These are phyloP conservation scores for Dipodascus geniculatus DNA, from an alignment of 805 yeast species.

Conservation along the genomic window DNA sequence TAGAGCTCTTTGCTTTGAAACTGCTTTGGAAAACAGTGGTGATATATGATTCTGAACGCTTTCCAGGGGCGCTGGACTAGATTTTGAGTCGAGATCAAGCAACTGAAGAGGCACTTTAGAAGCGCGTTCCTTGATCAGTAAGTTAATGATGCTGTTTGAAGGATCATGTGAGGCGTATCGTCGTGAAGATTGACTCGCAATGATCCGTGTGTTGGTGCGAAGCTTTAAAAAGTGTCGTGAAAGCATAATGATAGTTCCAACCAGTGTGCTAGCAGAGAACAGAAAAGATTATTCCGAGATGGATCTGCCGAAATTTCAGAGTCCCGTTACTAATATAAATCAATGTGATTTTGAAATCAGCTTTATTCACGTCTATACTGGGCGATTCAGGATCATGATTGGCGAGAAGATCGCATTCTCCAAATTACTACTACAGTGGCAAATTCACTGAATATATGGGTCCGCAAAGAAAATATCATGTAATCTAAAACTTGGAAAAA, in stretches of 20 bases:
- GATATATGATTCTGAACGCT: background rate
- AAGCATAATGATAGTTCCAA: slow-evolving; percentile 1
- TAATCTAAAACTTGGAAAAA: too few relatives aligned
- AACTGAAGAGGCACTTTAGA: background rate
- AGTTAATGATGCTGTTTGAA: background rate
- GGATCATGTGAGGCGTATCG: background rate
- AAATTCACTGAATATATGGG: background rate
- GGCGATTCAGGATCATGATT: background rate
- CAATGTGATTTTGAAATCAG: background rate
- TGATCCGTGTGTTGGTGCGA: background rate
- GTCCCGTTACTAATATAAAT: background rate
- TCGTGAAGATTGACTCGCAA: background rate
- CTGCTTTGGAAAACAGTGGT: background rate
- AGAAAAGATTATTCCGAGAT: background rate
- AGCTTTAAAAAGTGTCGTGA: background rate
- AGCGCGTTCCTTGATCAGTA: background rate
- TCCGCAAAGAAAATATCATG: too few relatives aligned
- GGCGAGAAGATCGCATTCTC: background rate
- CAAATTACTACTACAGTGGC: background rate
- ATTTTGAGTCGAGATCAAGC: background rate
- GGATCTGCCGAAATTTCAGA: background rate
- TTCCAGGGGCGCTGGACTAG: background rate
- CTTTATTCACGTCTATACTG: background rate
- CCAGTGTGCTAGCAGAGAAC: background rate
- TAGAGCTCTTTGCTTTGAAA: background rate